These are phyloP conservation scores for Hypsizygus marmoreus DNA, from an alignment of 768 basidiomycete species.

Conservation along the genomic window DNA sequence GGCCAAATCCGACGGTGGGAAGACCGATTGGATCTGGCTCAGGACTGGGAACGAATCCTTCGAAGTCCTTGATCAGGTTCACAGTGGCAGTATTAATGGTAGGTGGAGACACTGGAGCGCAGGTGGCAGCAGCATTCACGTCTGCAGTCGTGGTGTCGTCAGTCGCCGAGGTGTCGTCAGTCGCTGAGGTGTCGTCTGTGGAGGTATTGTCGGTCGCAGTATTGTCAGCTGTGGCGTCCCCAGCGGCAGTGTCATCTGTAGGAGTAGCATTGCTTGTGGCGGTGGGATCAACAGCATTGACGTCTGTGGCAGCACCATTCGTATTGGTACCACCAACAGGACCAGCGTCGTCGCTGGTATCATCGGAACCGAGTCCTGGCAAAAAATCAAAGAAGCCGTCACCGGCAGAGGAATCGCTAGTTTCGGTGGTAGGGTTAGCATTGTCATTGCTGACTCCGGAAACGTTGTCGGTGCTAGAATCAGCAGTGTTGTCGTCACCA, in stretches of 20 bases:
- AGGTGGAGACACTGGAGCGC: not conserved
- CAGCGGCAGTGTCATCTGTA: not conserved
- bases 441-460: too few relatives aligned
- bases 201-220: not conserved
- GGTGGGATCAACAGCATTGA: too few relatives aligned
- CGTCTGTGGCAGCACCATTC: too few relatives aligned
- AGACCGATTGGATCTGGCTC: conserved; percentile 32
- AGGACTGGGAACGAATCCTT: conserved; percentile 29
- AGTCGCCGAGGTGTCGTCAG: not conserved
- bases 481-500: too few relatives aligned
- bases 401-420: too few relatives aligned
- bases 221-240: not conserved
- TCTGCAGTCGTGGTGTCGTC: not conserved
- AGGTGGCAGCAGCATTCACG: conserved; percentile 4
- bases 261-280: not conserved
- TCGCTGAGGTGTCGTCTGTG: not conserved
- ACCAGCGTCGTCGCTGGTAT: too few relatives aligned
- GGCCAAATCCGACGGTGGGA: conserved; percentile 32
- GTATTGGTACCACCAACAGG: too few relatives aligned
- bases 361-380: too few relatives aligned
- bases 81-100: conserved; percentile 26
- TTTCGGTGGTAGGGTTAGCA: too few relatives aligned
- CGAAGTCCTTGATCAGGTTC: conserved; percentile 28
- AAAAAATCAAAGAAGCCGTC: too few relatives aligned
- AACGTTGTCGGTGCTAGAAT: too few relatives aligned